Evolutionary conservation across 768 basidiomycete genomes (phyloP), one percentile per base, ranked within the genome.

Genomic region (Suillus ampliporus): DNA sequence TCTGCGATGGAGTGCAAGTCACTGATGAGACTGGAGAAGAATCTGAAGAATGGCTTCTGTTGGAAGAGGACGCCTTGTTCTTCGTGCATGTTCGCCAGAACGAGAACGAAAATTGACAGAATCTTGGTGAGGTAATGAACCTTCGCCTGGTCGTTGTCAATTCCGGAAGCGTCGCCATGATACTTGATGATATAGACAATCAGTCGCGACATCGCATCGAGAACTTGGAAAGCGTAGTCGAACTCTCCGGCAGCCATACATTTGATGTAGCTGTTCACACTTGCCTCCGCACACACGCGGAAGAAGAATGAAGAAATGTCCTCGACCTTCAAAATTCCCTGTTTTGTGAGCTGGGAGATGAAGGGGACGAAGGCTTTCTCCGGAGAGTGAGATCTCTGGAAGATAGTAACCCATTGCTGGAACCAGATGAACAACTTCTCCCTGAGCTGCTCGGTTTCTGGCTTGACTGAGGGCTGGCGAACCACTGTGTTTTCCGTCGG

Each of bases 161-260:
- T 83, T 11, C 93, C 95, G 14, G 91, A 88, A 31, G 95, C 93
- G 78, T 99, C 97, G 13, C 96, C 97, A 68, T 99, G 97, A 75
- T 99, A 98, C 81, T 99, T 99, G 86, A 99, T 95, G 79, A 99
- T 96, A 77, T 97, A 95, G 40, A 94, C 92, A 67, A 99, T 94
- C 64, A 99, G 82, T 66, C 95, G 88, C 41, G 97, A 94, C 82
- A 98, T 88, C 1, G 97, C 95, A 76, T 99, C 97, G 69, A 99
- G 82, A 17, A 95, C 92, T 73, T 94, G 95, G 82, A 96, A 98
- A 26, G 92, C 88, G 61, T 86, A 86, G 40, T 86, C 86, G 64
- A 83, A 86, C 69, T 94, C 91, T 50, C 90, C 89, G 11, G 87
- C 80, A 28, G 89, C 83, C 40, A 90, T 78, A 67, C 86, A 88